Evolutionary conservation across 345 rosid species (phyloP), one percentile per base, ranked within the genome.

Genomic region (Orychophragmus violaceus): DNA sequence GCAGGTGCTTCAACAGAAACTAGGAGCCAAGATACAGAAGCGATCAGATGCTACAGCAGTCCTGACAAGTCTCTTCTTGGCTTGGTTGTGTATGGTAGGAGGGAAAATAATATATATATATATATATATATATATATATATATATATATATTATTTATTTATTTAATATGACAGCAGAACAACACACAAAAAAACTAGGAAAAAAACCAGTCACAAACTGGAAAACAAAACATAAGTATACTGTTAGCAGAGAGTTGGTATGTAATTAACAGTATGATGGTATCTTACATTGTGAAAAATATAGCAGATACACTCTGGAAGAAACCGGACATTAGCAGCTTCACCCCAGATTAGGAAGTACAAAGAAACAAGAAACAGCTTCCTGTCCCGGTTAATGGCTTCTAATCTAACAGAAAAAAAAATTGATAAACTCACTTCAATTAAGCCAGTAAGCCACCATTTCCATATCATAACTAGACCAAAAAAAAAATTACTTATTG

Each of bases 261-360:
- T 61, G 51, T 56, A 53, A 41, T 60, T 33, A 52, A 57, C 10
- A 27, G 51, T 52, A 63, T 36, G 23, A 35, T 51, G 39, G 62
- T 59, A 32, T 57, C 97, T 90, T 86, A 94, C 99, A 67, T 84
- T 73, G 77, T 94, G 99, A 81, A 94, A 94, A 62, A 94, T 83
- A 71, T 94, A 94, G 84, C 99, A 94, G 71, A 94, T 76, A 78
- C 97, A 88, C 74, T 94, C 99, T 1, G 99, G 99, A 76, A 94
- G 97, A 79, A 90, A 94, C 59, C 99, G 96, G 74, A 88, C 86
- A 79, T 94, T 94, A 71, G 97, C 99, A 76, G 96, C 97, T 83
- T 94, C 99, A 23, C 99, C 99, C 99, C 99, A 94, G 77, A 94
- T 81, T 30, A 88, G 88, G 74, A 88, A 90, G 81, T 94, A 94